Conservation (phyloP, 2,329 filamentous ascomycete genomes). For the Bipolaris sorokiniana region DNA sequence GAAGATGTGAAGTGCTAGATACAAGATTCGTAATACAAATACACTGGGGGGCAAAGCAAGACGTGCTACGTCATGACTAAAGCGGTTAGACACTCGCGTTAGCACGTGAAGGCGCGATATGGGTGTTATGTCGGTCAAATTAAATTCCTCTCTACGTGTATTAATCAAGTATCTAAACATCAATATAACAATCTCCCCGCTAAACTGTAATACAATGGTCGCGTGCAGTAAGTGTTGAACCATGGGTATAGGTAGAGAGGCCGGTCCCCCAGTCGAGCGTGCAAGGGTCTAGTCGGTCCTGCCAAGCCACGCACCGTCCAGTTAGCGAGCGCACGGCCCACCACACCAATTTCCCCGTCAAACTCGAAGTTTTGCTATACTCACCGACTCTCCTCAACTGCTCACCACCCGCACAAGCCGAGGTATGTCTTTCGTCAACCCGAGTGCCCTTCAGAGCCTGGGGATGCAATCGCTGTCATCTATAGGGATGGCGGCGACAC, state of each 20-base stretch:
- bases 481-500: conserved; percentile 51
- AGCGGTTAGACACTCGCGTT: conserved; percentile 27
- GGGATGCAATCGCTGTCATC: conserved; percentile 52
- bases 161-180: neutral
- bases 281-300: conserved; percentile 11
- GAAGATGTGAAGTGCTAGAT: neutral
- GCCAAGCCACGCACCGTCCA: conserved; percentile 20
- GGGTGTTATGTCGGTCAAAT: neutral
- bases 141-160: neutral
- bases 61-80: conserved; percentile 45
- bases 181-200: too few relatives aligned
- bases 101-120: conserved; percentile 29
- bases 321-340: conserved; percentile 32
- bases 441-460: conserved; percentile 60
- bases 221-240: neutral
- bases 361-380: conserved; percentile 36
- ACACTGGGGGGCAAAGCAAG: conserved; percentile 22
- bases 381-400: conserved; percentile 24
- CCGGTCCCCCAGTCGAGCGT: neutral
- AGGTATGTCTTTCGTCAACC: conserved; percentile 46
- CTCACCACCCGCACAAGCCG: conserved; percentile 37
- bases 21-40: conserved; percentile 3
- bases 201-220: neutral
- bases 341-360: conserved; percentile 26
- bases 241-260: conserved; percentile 2